Conservation (phyloP, 2,329 filamentous ascomycete species). For the Hymenoscyphus fraxineus region DNA sequence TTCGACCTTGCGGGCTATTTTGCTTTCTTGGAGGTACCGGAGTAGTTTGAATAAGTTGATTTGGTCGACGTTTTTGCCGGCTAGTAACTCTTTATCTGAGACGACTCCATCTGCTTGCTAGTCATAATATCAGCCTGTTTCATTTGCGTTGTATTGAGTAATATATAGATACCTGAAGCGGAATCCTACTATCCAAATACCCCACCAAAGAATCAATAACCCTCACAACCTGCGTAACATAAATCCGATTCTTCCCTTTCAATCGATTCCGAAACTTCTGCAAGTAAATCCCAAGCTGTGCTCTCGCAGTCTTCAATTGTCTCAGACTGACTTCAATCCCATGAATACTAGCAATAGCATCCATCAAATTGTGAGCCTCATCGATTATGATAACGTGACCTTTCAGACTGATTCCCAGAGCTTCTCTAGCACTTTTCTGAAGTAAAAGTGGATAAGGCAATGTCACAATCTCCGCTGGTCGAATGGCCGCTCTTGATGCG, state of each 20-base stretch:
- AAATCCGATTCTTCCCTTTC: constrained; percentile 86
- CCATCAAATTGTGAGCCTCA: constrained; percentile 97
- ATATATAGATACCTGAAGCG: constrained; percentile 41
- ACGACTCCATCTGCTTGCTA: constrained; percentile 61
- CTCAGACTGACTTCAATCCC: constrained; percentile 70
- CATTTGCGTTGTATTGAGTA: not conserved
- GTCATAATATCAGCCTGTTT: constrained; percentile 18
- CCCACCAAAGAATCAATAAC: constrained; percentile 73
- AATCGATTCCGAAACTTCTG: constrained; percentile 83
- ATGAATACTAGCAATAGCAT: constrained; percentile 84
- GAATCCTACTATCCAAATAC: constrained; percentile 58
- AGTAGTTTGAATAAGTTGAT: constrained; percentile 91
- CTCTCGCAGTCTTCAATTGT: constrained; percentile 69
- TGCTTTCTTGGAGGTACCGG: constrained; percentile 84
- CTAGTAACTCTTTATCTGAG: constrained; percentile 67
- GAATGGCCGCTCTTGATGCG: constrained; percentile 81
- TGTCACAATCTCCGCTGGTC: constrained; percentile 82
- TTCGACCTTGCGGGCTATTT: constrained; percentile 90
- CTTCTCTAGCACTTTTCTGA: constrained; percentile 82
- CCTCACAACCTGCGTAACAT: constrained; percentile 81
- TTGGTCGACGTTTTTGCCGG: constrained; percentile 85
- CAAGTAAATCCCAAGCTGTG: constrained; percentile 77
- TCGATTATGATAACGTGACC: constrained; percentile 92
- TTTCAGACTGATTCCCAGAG: constrained; percentile 79
- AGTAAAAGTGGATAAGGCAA: constrained; percentile 88